phyloP scores from a whole-genome alignment of 306 rosid species.

The Acacia confusa region DNA sequence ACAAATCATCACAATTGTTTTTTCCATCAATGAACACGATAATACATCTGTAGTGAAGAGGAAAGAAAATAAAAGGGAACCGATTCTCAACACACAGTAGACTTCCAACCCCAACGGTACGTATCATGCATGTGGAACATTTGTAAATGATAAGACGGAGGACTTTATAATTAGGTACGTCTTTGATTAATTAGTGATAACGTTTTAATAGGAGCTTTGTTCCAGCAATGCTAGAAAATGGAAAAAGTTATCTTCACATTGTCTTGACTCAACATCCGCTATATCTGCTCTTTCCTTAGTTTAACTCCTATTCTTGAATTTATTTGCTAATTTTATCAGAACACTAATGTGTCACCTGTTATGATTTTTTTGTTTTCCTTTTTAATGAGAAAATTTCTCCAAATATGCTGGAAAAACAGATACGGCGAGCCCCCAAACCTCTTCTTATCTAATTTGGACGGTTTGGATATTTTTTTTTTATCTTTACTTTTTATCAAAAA shows the following conservation, averaged over 20 bases:
- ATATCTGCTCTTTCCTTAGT: no score
- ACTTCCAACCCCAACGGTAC: not conserved
- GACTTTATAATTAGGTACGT: not conserved
- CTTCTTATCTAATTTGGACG: no score
- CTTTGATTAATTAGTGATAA: not conserved
- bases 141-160: not conserved
- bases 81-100: not conserved
- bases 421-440: no score
- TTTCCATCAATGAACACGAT: not conserved
- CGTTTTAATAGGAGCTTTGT: not conserved
- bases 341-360: not conserved
- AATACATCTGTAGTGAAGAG: not conserved
- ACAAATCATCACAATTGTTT: not conserved
- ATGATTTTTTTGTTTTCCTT: no score
- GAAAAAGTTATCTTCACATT: not conserved
- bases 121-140: not conserved
- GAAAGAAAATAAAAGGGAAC: not conserved
- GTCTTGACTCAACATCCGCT: not conserved
- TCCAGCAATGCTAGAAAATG: not conserved
- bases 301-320: no score
- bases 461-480: no score
- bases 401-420: not conserved
- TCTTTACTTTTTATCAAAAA: no score
- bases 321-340: not conserved
- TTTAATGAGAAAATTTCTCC: no score